phyloP scores from a whole-genome alignment of 768 basidiomycete species.

The Hericium erinaceus region DNA sequence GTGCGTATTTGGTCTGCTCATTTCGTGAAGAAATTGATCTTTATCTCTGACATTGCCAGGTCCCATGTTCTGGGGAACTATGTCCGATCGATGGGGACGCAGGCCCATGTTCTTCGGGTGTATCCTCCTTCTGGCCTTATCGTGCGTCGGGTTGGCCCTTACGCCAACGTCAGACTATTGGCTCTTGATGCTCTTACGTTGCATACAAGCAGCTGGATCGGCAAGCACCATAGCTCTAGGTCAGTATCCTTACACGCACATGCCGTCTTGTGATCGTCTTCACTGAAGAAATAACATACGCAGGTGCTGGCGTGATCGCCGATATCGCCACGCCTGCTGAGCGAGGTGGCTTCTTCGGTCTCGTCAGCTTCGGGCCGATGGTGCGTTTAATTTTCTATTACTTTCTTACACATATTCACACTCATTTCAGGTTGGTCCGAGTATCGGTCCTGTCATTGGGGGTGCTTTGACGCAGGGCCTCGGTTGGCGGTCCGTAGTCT shows the following conservation, averaged over 20 bases:
- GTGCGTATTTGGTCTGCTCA: slow-evolving; percentile 25
- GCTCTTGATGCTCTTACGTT: slow-evolving; percentile 72
- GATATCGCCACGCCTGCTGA: slow-evolving; percentile 70
- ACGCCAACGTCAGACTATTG: slow-evolving; percentile 58
- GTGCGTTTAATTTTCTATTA: slow-evolving; percentile 25
- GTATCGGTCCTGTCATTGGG: slow-evolving; percentile 40
- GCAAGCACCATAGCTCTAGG: slow-evolving; percentile 74
- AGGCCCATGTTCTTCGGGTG: slow-evolving; percentile 56
- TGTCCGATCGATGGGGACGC: slow-evolving; percentile 59
- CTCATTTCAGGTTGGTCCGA: slow-evolving; percentile 22
- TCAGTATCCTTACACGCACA: slow-evolving; percentile 13
- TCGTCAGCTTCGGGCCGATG: slow-evolving; percentile 59
- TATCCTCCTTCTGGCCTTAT: slow-evolving; percentile 48
- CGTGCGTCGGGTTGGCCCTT: slow-evolving; percentile 56
- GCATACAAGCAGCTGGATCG: slow-evolving; percentile 70
- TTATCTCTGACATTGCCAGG: slow-evolving; percentile 15
- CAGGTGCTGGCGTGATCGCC: slow-evolving; percentile 67
- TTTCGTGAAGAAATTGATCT: neutral
- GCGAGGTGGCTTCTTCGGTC: slow-evolving; percentile 64
- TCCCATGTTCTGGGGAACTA: slow-evolving; percentile 54
- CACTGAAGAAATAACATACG: neutral
- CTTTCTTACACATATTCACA: neutral
- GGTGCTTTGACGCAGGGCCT: slow-evolving; percentile 24
- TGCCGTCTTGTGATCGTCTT: neutral
- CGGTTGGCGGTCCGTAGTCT: slow-evolving; percentile 22